These are phyloP conservation scores for Corynespora cassiicola DNA, from an alignment of 2,329 filamentous ascomycete genomes.

Conservation along the genomic window DNA sequence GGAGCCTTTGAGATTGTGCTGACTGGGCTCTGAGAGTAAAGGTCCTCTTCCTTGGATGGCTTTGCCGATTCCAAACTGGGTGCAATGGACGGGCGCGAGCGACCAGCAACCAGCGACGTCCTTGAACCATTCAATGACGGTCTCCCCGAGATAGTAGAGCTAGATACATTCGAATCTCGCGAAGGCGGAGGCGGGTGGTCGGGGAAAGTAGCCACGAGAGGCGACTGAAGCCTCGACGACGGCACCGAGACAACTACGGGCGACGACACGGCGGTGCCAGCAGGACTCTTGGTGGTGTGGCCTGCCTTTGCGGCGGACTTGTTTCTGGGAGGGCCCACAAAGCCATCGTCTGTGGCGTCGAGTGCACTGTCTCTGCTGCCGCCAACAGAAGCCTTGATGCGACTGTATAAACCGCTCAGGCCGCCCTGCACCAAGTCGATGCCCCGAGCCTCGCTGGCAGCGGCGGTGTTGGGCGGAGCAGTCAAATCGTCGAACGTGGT, in stretches of 20 bases:
- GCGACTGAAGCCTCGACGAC: slow-evolving; percentile 47
- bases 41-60: slow-evolving; percentile 30
- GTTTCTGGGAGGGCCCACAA: slow-evolving; percentile 26
- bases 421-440: slow-evolving; percentile 83
- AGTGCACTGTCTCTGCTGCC: slow-evolving; percentile 62
- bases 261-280: slow-evolving; percentile 39
- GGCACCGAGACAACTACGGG: slow-evolving; percentile 43
- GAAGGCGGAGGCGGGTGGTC: slow-evolving; percentile 39
- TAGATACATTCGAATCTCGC: slow-evolving; percentile 41
- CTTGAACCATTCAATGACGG: slow-evolving; percentile 40
- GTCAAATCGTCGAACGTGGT: slow-evolving; percentile 96
- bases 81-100: slow-evolving; percentile 35
- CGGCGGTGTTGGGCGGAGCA: slow-evolving; percentile 66
- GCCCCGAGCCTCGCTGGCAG: slow-evolving; percentile 70
- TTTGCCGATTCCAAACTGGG: slow-evolving; percentile 27
- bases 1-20: slow-evolving; percentile 29
- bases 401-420: slow-evolving; percentile 86
- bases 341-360: slow-evolving; percentile 33
- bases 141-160: slow-evolving; percentile 32
- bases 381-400: slow-evolving; percentile 82
- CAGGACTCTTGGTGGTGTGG: slow-evolving; percentile 30
- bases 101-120: slow-evolving; percentile 32
- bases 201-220: slow-evolving; percentile 42
- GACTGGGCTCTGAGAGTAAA: slow-evolving; percentile 30
- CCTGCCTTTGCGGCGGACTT: slow-evolving; percentile 17